Evolutionary conservation across 495 filamentous ascomycete genomes (phyloP).

Genomic region (Xylaria bambusicola): DNA sequence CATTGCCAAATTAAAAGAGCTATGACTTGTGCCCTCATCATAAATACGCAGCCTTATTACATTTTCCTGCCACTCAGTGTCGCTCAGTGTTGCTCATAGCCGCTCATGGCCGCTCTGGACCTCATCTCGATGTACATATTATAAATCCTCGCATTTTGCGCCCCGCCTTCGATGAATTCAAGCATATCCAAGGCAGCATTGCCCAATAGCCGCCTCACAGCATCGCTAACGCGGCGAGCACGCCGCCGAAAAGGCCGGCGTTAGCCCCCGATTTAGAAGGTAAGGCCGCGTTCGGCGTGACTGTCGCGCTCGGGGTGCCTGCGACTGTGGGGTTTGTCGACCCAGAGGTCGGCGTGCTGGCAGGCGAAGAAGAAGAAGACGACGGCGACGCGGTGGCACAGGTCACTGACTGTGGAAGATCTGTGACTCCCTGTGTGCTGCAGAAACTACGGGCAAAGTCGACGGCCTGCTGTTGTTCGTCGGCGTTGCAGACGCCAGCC

Average conservation of each 20-base stretch:
- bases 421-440: slow-evolving; percentile 17
- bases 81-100: background rate
- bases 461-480: slow-evolving; percentile 53
- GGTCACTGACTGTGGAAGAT: slow-evolving; percentile 16
- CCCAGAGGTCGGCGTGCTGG: slow-evolving; percentile 1
- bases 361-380: background rate
- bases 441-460: slow-evolving; percentile 30
- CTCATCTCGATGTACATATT: no score
- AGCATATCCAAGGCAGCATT: background rate
- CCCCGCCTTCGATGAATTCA: background rate
- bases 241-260: slow-evolving; percentile 8
- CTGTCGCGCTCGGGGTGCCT: background rate
- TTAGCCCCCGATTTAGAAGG: background rate
- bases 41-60: no score
- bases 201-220: slow-evolving; percentile 2
- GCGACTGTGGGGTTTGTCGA: background rate
- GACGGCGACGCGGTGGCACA: slow-evolving; percentile 7
- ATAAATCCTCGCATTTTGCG: no score
- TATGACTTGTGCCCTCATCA: no score
- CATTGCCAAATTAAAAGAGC: no score
- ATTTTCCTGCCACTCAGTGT: no score
- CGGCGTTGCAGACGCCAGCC: slow-evolving; percentile 48
- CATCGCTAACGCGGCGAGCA: slow-evolving; percentile 17
- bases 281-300: slow-evolving; percentile 5
- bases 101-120: no score